Conservation (phyloP, 148 eudicot species). For the Fagopyrum tataricum region DNA sequence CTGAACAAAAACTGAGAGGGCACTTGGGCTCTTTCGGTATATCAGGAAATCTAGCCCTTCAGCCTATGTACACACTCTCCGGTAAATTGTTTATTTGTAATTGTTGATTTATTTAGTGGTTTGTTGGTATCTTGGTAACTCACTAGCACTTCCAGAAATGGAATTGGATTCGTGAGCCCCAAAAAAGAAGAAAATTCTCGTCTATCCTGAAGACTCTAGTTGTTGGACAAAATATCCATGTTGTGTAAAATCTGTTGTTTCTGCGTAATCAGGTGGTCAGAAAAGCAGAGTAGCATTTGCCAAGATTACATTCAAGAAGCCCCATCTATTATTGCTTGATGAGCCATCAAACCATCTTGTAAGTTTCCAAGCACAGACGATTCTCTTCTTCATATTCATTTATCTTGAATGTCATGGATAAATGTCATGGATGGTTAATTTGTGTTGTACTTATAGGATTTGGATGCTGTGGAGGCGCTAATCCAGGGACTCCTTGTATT, state of each 20-base stretch:
- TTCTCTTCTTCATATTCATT: background rate
- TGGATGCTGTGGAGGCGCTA: conserved; percentile 98
- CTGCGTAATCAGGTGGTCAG: conserved; percentile 85
- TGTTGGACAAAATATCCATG: background rate
- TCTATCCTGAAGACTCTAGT: background rate
- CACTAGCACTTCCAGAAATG: background rate
- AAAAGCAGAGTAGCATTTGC: conserved; percentile 99
- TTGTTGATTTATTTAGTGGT: background rate
- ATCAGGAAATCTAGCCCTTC: conserved; percentile 98
- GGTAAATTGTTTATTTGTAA: conserved; percentile 34
- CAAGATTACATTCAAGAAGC: conserved; percentile 95
- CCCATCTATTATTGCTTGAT: conserved; percentile 85
- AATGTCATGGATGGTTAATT: background rate
- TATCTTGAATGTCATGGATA: background rate
- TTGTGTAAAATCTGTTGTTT: background rate
- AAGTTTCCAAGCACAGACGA: conserved; percentile 26
- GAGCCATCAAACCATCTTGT: conserved; percentile 99
- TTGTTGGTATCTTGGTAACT: background rate
- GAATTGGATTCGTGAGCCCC: background rate
- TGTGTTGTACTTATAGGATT: conserved; percentile 45
- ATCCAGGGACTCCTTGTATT: conserved; percentile 96
- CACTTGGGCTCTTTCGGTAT: conserved; percentile 97
- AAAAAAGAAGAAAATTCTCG: background rate
- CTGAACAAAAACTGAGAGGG: conserved; percentile 88
- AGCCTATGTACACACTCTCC: conserved; percentile 98